These are phyloP conservation scores for Aurantiochytrium sp. DNA, from an alignment of 108 stramenopile species.

Conservation along the genomic window DNA sequence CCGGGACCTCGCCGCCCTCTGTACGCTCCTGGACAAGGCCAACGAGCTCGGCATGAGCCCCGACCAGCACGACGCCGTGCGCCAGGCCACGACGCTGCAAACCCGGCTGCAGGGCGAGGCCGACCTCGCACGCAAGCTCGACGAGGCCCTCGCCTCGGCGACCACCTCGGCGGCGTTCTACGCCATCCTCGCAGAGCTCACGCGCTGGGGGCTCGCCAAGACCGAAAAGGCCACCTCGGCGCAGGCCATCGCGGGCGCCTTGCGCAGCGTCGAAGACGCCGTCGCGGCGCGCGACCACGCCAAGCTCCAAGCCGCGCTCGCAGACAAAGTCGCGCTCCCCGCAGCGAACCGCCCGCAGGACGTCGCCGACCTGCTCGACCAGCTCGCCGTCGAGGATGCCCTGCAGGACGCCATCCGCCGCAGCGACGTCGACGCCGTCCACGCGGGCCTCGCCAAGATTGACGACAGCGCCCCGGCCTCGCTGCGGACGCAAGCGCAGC, in stretches of 20 bases:
- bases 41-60: neutral
- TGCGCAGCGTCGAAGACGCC: neutral
- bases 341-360: neutral
- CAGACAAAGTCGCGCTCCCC: neutral
- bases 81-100: neutral
- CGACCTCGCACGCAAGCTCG: neutral
- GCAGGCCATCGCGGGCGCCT: neutral
- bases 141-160: neutral
- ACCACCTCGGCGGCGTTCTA: neutral
- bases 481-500: neutral
- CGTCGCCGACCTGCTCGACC: neutral
- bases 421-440: neutral
- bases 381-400: neutral
- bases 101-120: neutral
- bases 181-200: neutral
- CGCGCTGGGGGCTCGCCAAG: neutral
- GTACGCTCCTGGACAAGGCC: constrained; percentile 38
- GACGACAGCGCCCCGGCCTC: neutral
- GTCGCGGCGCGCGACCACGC: neutral
- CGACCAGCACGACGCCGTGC: neutral
- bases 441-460: neutral
- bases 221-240: neutral
- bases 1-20: constrained; percentile 41
- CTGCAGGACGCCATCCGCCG: neutral
- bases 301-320: neutral